Evolutionary conservation across 176 grass and related monocot genomes (phyloP).

Genomic region (Phragmites australis): DNA sequence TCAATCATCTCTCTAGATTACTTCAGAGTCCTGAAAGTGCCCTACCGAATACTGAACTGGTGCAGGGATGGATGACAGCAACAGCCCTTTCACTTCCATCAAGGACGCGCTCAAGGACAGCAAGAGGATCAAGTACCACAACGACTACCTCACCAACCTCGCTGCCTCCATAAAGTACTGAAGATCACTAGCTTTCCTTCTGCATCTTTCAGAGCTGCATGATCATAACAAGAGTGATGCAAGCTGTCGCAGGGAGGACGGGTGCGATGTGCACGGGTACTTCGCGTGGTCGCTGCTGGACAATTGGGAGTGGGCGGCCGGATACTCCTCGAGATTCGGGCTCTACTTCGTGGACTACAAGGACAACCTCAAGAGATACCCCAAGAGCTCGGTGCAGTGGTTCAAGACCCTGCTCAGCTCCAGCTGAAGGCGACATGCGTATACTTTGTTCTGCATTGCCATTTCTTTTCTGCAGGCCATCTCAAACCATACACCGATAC

Average conservation of each 20-base stretch:
- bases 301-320: slow-evolving; percentile 97
- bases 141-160: slow-evolving; percentile 72
- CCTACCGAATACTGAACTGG: neutral
- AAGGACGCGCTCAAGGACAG: slow-evolving; percentile 76
- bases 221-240: neutral
- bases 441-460: neutral
- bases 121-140: slow-evolving; percentile 86
- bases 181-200: neutral
- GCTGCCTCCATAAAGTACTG: slow-evolving; percentile 68
- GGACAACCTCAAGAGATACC: slow-evolving; percentile 81
- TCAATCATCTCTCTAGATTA: neutral
- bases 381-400: slow-evolving; percentile 97
- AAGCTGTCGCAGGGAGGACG: slow-evolving; percentile 67
- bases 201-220: neutral
- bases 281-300: slow-evolving; percentile 97
- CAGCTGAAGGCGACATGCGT: neutral
- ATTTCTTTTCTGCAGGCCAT: neutral
- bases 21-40: neutral
- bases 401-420: slow-evolving; percentile 78
- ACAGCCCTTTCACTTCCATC: slow-evolving; percentile 65
- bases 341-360: slow-evolving; percentile 90
- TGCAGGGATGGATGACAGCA: slow-evolving; percentile 85
- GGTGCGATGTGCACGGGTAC: slow-evolving; percentile 84
- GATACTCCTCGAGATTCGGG: slow-evolving; percentile 79
- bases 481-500: neutral